phyloP scores from a whole-genome alignment of 2,329 filamentous ascomycete genomes.

The Thielaviopsis punctulata region DNA sequence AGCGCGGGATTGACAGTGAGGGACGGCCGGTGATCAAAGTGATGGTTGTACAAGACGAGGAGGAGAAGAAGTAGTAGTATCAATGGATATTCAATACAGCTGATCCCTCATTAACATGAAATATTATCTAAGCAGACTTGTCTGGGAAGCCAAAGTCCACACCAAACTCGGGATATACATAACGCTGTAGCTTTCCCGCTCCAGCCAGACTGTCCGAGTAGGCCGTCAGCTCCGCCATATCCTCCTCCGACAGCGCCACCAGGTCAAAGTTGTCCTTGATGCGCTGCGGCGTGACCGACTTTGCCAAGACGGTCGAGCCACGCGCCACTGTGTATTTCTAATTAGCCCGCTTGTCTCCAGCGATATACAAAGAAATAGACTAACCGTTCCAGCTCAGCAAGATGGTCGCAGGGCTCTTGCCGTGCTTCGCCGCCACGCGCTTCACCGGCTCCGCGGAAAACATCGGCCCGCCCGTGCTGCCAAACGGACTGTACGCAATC shows the following conservation, averaged over 20 bases:
- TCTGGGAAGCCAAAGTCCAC: slow-evolving; percentile 58
- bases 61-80: neutral
- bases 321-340: slow-evolving; percentile 35
- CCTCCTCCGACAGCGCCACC: slow-evolving; percentile 45
- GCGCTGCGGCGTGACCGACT: slow-evolving; percentile 49
- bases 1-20: slow-evolving; percentile 48
- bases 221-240: slow-evolving; percentile 39
- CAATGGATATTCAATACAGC: no score
- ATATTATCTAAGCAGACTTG: slow-evolving; percentile 24
- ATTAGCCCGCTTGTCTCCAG: slow-evolving; percentile 12
- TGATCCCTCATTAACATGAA: neutral
- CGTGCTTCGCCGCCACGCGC: slow-evolving; percentile 46
- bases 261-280: slow-evolving; percentile 56
- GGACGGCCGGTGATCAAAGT: slow-evolving; percentile 63
- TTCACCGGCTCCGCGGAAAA: slow-evolving; percentile 45
- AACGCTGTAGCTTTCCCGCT: slow-evolving; percentile 38
- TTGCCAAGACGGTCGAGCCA: slow-evolving; percentile 54
- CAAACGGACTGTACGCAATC: slow-evolving; percentile 54
- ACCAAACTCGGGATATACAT: slow-evolving; percentile 52
- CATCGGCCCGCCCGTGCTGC: slow-evolving; percentile 46
- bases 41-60: slow-evolving; percentile 25
- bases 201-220: slow-evolving; percentile 34
- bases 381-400: slow-evolving; percentile 56
- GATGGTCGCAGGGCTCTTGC: slow-evolving; percentile 42
- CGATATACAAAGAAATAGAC: slow-evolving; percentile 16